Base-by-base conservation (phyloP, 2,329 filamentous ascomycete species). In the Fusarium keratoplasticum region DNA sequence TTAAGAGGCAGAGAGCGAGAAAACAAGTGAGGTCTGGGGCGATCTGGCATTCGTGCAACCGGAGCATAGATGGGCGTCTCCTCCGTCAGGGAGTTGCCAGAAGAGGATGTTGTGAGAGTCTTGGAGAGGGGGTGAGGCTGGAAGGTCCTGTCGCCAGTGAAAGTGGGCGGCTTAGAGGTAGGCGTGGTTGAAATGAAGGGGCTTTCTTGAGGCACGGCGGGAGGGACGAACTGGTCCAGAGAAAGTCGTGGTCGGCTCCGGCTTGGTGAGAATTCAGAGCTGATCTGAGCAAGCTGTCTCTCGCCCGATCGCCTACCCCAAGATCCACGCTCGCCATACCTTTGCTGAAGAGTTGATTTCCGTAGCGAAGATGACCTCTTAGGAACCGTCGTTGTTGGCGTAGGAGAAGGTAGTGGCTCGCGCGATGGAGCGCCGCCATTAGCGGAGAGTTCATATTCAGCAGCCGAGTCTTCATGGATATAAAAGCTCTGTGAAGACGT, bases 261-360 rank as follows among this genome's bases (percentile, higher is more conserved):
- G n/a, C 76, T 78, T n/a, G 91, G 88, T 5, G 89, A 84, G 33
- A 87, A 86, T 64, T 94, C 92, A 27, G 82, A 80, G 25, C 82
- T 82, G 75, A 88, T 81, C 64, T 85, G 87, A 8, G 87, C 86
- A 47, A 90, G 80, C 61, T 89, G 87, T 68, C 88, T 87, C 71
- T 89, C 90, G 59, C 87, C 91, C 47, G 87, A 87, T 67, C 90
- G 86, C 64, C 89, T 85, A 42, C 90, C 89, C 86, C 88, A 91
- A 63, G 87, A 94, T 13, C 87, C 88, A 65, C 92, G 89, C 42
- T 93, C 92, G 47, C 90, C 89, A 71, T 93, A 89, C 44, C 96
- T 92, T 82, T 98, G 95, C 80, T 97, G 95, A 27, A 98, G 83
- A 1, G 96, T 98, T 3, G 95, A 97, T 81, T 93, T 95, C 68